Conservation (phyloP, 164 flowering plant species). For the Sextonia rubra region DNA sequence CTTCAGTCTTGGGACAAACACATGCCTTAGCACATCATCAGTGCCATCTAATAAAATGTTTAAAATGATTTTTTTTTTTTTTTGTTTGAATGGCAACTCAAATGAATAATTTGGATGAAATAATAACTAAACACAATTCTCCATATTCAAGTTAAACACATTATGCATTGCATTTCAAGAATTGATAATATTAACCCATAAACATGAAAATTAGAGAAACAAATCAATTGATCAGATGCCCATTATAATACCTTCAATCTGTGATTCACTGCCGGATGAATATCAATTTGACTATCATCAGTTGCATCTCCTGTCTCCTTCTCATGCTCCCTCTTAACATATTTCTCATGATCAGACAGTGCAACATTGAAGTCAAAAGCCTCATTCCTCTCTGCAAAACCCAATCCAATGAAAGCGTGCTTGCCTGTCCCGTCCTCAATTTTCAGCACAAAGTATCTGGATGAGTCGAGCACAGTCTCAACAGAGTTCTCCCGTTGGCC, state of each 20-base stretch:
- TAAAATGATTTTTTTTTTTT: no score
- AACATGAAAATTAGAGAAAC: not conserved
- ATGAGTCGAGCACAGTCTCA: conserved; percentile 91
- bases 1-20: no score
- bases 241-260: conserved; percentile 66
- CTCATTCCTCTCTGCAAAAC: conserved; percentile 89
- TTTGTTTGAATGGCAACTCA: no score
- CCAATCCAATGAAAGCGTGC: conserved; percentile 92
- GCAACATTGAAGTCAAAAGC: conserved; percentile 99
- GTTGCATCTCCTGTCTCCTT: conserved; percentile 44
- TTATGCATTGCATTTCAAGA: no score
- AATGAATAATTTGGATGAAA: no score
- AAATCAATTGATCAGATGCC: not conserved
- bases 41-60: no score
- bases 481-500: conserved; percentile 85
- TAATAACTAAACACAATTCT: no score
- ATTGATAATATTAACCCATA: no score
- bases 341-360: conserved; percentile 94
- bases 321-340: conserved; percentile 77
- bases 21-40: no score
- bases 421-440: conserved; percentile 94
- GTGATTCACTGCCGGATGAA: conserved; percentile 98
- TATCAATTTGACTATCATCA: conserved; percentile 59
- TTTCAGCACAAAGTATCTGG: conserved; percentile 88
- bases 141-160: no score